Conservation (phyloP, 352 stramenopile species). For the Phytophthora pistaciae region DNA sequence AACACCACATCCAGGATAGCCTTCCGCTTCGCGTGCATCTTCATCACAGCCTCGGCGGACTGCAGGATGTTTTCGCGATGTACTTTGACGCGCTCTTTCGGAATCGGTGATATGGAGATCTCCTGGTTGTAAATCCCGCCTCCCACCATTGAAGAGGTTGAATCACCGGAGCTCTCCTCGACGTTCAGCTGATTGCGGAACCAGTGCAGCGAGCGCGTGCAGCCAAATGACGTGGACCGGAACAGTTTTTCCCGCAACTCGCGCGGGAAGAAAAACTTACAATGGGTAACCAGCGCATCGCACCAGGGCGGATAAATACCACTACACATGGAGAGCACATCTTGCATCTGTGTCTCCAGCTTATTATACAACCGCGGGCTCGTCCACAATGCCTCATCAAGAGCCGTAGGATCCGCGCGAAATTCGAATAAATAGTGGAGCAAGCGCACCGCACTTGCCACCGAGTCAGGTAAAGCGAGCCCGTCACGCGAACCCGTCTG, state of each 20-base stretch:
- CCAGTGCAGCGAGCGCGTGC: conserved; percentile 83
- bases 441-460: conserved; percentile 60
- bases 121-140: conserved; percentile 78
- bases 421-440: conserved; percentile 71
- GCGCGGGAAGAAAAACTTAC: conserved; percentile 85
- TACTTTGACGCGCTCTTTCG: conserved; percentile 89
- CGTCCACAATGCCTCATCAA: conserved; percentile 66
- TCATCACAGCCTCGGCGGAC: conserved; percentile 84
- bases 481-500: conserved; percentile 16
- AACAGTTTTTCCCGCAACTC: conserved; percentile 80
- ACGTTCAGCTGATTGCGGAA: conserved; percentile 77
- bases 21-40: conserved; percentile 87
- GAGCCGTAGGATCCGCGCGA: conserved; percentile 22
- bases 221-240: conserved; percentile 81
- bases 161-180: conserved; percentile 44
- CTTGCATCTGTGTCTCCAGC: conserved; percentile 79
- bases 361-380: conserved; percentile 85
- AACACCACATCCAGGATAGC: conserved; percentile 89
- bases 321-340: conserved; percentile 86
- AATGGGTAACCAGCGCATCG: conserved; percentile 76
- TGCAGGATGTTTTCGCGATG: conserved; percentile 77
- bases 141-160: conserved; percentile 30
- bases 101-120: conserved; percentile 84
- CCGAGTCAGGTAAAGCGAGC: conserved; percentile 36
- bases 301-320: conserved; percentile 86